A percentile compares a stretch with the other conserved stretches of the same genome.
These are phyloP conservation scores for Myxozyma neotropica DNA, from an alignment of 805 yeast genomes.

Conservation along the genomic window DNA sequence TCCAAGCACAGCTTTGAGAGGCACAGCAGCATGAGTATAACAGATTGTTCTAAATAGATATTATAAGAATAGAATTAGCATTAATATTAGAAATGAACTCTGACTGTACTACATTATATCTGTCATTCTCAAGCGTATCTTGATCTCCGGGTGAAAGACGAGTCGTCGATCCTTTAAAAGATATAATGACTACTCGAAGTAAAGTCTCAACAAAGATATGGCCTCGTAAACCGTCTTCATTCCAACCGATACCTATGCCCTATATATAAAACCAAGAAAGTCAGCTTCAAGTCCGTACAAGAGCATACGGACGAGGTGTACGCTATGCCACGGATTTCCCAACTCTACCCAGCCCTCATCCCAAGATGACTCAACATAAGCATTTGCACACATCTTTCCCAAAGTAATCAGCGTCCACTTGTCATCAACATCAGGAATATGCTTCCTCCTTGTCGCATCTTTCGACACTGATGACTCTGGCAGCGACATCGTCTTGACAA, in stretches of 20 bases:
- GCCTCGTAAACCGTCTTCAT: conserved; percentile 80
- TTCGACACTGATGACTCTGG: not conserved
- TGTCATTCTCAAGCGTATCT: conserved; percentile 81
- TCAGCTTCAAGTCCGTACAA: not conserved
- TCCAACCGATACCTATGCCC: conserved; percentile 75
- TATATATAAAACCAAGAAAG: not conserved
- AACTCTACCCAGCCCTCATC: conserved; percentile 89
- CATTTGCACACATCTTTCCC: conserved; percentile 87
- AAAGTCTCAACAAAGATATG: conserved; percentile 74
- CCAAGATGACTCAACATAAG: conserved; percentile 76
- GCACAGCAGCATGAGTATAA: conserved; percentile 97
- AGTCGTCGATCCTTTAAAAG: conserved; percentile 91
- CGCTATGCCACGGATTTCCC: conserved; percentile 30
- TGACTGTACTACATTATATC: conserved; percentile 52
- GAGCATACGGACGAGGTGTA: not conserved
- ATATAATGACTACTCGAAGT: conserved; percentile 65
- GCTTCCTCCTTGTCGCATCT: not conserved
- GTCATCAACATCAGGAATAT: conserved; percentile 55
- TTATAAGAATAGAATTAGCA: not conserved
- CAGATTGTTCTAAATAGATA: conserved; percentile 70
- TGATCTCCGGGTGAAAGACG: conserved; percentile 56
- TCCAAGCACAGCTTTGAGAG: conserved; percentile 86
- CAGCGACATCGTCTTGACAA: not conserved
- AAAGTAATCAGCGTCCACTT: conserved; percentile 69
- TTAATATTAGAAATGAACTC: not conserved